Conservation (phyloP, 352 stramenopile species). For the Globisporangium yorkense region DNA sequence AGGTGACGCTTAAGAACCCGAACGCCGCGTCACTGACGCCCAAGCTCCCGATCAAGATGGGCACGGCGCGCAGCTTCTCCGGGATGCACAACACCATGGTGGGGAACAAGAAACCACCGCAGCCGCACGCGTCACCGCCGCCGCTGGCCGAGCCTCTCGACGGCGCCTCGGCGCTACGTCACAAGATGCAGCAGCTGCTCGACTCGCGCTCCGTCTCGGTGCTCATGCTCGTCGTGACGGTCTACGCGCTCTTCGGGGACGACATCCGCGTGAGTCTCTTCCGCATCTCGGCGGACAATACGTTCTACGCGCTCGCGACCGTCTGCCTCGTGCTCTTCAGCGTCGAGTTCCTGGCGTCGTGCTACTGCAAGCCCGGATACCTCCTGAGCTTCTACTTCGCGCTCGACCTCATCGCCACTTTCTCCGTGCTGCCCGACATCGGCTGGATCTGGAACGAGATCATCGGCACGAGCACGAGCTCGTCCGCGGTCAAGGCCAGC, state of each 20-base stretch:
- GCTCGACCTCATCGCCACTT: conserved; percentile 80
- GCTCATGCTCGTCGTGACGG: conserved; percentile 87
- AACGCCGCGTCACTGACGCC: conserved; percentile 45
- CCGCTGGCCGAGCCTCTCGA: conserved; percentile 27
- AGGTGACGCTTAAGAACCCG: conserved; percentile 64
- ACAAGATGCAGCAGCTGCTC: conserved; percentile 39
- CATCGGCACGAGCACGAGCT: conserved; percentile 38
- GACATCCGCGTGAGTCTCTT: conserved; percentile 85
- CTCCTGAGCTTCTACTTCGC: conserved; percentile 91
- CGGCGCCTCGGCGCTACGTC: conserved; percentile 29
- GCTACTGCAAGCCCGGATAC: conserved; percentile 70
- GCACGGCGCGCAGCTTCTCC: conserved; percentile 23
- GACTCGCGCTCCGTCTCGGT: conserved; percentile 73
- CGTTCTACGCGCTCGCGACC: conserved; percentile 82
- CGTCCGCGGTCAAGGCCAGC: conserved; percentile 57
- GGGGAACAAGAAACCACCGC: conserved; percentile 4
- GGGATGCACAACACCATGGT: conserved; percentile 9
- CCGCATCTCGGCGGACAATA: conserved; percentile 59
- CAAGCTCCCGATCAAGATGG: conserved; percentile 45
- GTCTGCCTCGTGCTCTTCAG: conserved; percentile 87
- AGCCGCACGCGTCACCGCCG: conserved; percentile 6
- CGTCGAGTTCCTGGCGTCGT: conserved; percentile 82
- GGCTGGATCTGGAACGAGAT: conserved; percentile 77
- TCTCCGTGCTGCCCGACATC: conserved; percentile 82
- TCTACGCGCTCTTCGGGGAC: conserved; percentile 92